phyloP scores from a whole-genome alignment of 2,329 filamentous ascomycete species.

The Esteya vermicola region DNA sequence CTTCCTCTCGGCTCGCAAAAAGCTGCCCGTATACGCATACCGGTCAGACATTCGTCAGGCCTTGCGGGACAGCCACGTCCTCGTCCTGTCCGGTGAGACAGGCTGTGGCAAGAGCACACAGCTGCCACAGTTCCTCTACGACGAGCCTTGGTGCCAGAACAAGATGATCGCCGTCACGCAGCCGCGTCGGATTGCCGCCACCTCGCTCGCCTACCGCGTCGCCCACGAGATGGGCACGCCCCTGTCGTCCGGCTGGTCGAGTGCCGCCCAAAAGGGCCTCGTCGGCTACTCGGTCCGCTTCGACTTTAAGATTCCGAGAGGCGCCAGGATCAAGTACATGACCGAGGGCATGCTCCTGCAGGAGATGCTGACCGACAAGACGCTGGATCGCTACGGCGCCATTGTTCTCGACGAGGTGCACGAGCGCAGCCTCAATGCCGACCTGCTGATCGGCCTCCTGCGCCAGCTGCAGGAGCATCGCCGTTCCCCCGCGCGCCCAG shows the following conservation, averaged over 20 bases:
- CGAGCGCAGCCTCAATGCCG: slow-evolving; percentile 88
- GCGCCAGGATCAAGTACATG: slow-evolving; percentile 81
- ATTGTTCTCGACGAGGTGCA: slow-evolving; percentile 94
- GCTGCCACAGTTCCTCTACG: slow-evolving; percentile 75
- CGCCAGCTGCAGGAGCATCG: slow-evolving; percentile 55
- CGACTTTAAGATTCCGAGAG: slow-evolving; percentile 69
- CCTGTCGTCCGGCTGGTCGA: slow-evolving; percentile 18
- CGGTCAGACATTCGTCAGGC: slow-evolving; percentile 53
- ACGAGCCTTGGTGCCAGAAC: slow-evolving; percentile 74
- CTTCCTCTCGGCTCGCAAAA: slow-evolving; percentile 37
- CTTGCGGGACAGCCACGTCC: slow-evolving; percentile 37
- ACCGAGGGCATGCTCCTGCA: slow-evolving; percentile 95
- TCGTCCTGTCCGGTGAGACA: slow-evolving; percentile 84
- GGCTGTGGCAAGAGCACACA: slow-evolving; percentile 96
- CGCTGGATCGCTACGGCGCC: slow-evolving; percentile 72
- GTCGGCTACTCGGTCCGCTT: slow-evolving; percentile 95
- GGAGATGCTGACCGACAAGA: slow-evolving; percentile 76
- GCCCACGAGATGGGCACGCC: slow-evolving; percentile 57
- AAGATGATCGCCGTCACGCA: slow-evolving; percentile 89
- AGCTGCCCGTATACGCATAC: slow-evolving; percentile 69
- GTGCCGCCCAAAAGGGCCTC: slow-evolving; percentile 22
- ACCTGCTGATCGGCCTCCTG: slow-evolving; percentile 78
- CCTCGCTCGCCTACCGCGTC: slow-evolving; percentile 76
- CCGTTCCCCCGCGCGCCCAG: slow-evolving; percentile 38
- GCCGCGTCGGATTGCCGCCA: slow-evolving; percentile 84